Evolutionary conservation across 805 yeast genomes (phyloP), one percentile per base, ranked within the genome.

Genomic region (Candida koratica): DNA sequence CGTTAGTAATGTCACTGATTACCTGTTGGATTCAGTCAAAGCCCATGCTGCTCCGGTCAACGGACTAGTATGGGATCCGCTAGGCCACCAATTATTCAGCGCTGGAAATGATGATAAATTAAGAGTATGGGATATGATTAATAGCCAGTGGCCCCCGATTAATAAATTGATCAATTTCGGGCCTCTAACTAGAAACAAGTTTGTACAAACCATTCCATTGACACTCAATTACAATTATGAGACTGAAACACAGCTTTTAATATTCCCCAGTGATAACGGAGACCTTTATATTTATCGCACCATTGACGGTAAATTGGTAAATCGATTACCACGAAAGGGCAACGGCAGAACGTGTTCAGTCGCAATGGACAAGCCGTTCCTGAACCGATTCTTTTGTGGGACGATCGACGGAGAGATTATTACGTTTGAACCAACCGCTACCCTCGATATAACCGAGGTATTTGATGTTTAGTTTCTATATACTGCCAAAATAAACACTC

Each of bases 11-110:
- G 20, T 38, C 4, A 29, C 18, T n/a, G 35, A 36, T 8, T 4
- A 14, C 4, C 64, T 64, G 40, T 46, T 64, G 14, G 48, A 56
- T 3, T 48, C 66, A 8, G 63, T 71, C 2, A 77, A 75, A 47
- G 90, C 95, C 0, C 97, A 89, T 49, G 68, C 77, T 51, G 83
- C 80, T 2, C 76, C 81, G 1, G 86, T 87, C 20, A 88, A 88
- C 55, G 94, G 95, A 1, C 49, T 89, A 4, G 59, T 69, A 11
- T 89, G 96, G 93, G 74, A 75, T 40, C 79, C 75, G 7, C 48
- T 57, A 12, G 96, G 96, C 0, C 65, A 69, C 24, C 64, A 71
- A 27, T 51, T 90, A 22, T 60, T 79, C 13, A 75, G 87, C 1
- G 64, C 82, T 0, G 96, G 95, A 0, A 72, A 76, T 34, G 97